Base-by-base conservation (phyloP, 768 basidiomycete species). In the Clathrus columnatus region DNA sequence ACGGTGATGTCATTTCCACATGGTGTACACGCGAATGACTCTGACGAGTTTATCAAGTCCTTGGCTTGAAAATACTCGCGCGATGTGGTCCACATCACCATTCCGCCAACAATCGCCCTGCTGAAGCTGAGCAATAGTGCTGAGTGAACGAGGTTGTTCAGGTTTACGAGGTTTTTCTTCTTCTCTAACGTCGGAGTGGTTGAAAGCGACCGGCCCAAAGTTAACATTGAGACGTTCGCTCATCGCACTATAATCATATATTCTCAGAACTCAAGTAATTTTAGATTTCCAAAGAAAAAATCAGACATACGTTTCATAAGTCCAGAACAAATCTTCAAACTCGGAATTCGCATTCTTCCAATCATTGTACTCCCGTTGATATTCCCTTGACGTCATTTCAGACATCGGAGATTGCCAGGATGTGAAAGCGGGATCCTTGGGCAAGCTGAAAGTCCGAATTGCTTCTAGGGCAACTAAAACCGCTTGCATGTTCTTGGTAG, bases 311-410 rank as follows among this genome's bases (percentile, higher is more conserved):
- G 23, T 20, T 20, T 53, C 51, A 53, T 11, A 53, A 5, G 42
- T 44, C 51, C 51, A 53, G 24, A 53, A 53, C 4, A 24, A 20
- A 44, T 44, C 42, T 36, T 53, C 51, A 44, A 53, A 53, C 16
- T 36, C 51, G 11, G 23, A 23, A 20, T 44, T 23, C 14, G 5
- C 24, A 7, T 53, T 4, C 10, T 53, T 29, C 51, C 51, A 53
- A 27, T 43, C 32, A 8, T 7, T 3, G 1, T 24, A 42, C 2
- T 43, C 26, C 51, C 51, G 51, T 42, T 43, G 51, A 16, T n/a
- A 24, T 44, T 44, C 41, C 18, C 27, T 30, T 43, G 51, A 44
- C 6, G 17, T 20, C 21, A 53, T 18, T 16, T 42, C 42, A 20
- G 24, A 36, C 24, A 24, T 53, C 5, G n/a, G n/a, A n/a, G 28